A percentile compares a stretch with the other conserved stretches of the same genome.
phyloP scores from a whole-genome alignment of 768 basidiomycete species.

The Naganishia kalamii region DNA sequence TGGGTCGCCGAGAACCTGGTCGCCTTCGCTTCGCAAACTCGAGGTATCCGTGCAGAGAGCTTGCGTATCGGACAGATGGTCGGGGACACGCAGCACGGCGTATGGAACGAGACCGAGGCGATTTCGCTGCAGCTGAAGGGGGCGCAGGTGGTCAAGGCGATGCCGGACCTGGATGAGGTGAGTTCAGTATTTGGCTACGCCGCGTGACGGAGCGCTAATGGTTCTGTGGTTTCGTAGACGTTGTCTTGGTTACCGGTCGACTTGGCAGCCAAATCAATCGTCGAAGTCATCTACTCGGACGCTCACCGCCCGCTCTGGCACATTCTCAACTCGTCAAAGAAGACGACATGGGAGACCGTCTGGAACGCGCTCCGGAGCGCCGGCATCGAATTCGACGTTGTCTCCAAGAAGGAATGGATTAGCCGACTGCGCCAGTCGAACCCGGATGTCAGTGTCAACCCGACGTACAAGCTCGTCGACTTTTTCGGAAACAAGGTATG shows the following conservation, averaged over 20 bases:
- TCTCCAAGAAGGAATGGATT: constrained; percentile 48
- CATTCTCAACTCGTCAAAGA: constrained; percentile 47
- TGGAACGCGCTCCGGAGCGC: constrained; percentile 48
- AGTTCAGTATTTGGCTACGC: constrained; percentile 34
- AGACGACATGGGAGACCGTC: constrained; percentile 48
- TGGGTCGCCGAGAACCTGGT: constrained; percentile 57
- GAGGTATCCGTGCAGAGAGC: constrained; percentile 44
- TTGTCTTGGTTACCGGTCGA: constrained; percentile 56
- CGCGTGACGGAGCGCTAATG: not conserved
- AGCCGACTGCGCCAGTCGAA: constrained; percentile 46
- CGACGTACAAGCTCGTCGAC: constrained; percentile 50
- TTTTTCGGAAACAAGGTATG: constrained; percentile 26
- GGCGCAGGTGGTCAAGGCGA: constrained; percentile 44
- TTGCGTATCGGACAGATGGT: constrained; percentile 58
- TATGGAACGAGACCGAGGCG: constrained; percentile 56
- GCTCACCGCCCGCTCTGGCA: constrained; percentile 35
- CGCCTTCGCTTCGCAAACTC: constrained; percentile 48
- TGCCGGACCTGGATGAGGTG: constrained; percentile 46
- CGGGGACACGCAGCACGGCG: constrained; percentile 52
- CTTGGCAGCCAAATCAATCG: constrained; percentile 52
- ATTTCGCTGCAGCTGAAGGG: constrained; percentile 52
- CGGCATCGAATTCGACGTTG: constrained; percentile 49
- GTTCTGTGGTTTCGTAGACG: not conserved
- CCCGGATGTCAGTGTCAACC: constrained; percentile 48
- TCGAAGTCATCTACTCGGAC: constrained; percentile 48